Percentiles rank a stretch among this genome's conserved stretches.
Evolutionary conservation across 2,329 filamentous ascomycete genomes (phyloP).

Genomic region (Fusarium sp.): DNA sequence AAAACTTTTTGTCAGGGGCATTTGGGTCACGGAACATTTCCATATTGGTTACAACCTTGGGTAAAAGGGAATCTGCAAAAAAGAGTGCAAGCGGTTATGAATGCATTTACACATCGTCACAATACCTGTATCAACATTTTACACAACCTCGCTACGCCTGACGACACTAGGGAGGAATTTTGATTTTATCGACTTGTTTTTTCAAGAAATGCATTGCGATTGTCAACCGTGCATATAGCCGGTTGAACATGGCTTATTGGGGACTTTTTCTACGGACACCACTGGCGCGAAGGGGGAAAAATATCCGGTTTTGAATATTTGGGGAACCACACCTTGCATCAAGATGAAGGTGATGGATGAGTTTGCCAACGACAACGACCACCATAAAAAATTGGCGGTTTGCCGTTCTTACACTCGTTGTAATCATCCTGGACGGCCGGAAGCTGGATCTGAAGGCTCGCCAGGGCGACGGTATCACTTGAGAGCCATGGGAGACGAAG

Average conservation of each 20-base stretch:
- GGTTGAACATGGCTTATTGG: conserved; percentile 45
- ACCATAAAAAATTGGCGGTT: conserved; percentile 50
- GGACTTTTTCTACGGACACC: conserved; percentile 39
- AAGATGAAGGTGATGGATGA: conserved; percentile 34
- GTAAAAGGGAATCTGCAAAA: conserved; percentile 57
- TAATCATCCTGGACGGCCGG: conserved; percentile 61
- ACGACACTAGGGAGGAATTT: conserved; percentile 49
- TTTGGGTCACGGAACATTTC: conserved; percentile 51
- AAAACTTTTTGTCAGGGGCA: conserved; percentile 44
- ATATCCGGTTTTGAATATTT: conserved; percentile 34
- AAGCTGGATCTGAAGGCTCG: conserved; percentile 56
- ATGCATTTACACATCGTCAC: conserved; percentile 58
- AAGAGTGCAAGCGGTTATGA: conserved; percentile 58
- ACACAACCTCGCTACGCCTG: conserved; percentile 52
- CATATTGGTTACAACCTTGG: conserved; percentile 50
- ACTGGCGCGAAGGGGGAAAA: conserved; percentile 46
- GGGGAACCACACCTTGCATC: conserved; percentile 37
- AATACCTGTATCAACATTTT: conserved; percentile 63
- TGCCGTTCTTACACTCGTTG: conserved; percentile 68
- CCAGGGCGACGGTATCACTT: conserved; percentile 52
- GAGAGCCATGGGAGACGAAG: conserved; percentile 41
- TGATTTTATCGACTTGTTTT: conserved; percentile 41
- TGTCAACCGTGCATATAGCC: conserved; percentile 24
- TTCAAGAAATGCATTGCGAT: conserved; percentile 47
- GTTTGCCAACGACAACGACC: conserved; percentile 49